Percentiles rank a stretch among this genome's conserved stretches.
phyloP scores from a whole-genome alignment of 306 rosid genomes.

The Quercus mongolica region DNA sequence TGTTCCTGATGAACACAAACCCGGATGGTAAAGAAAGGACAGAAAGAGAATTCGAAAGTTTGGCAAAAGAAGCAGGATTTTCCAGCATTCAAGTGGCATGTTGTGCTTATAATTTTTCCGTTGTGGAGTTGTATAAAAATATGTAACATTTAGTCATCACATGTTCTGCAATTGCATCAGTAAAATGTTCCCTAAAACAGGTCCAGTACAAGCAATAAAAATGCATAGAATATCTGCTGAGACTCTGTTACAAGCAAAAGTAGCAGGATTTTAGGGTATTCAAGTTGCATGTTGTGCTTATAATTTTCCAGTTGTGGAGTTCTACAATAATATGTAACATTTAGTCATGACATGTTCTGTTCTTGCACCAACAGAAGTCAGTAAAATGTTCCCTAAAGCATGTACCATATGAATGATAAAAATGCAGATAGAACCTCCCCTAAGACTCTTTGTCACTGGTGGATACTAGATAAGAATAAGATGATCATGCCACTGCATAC shows the following conservation, averaged over 20 bases:
- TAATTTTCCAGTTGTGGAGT: slow-evolving; percentile 18
- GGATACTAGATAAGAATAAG: too few species aligned
- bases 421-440: not conserved
- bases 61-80: slow-evolving; percentile 28
- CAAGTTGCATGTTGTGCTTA: slow-evolving; percentile 8
- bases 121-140: slow-evolving; percentile 13
- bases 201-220: not conserved
- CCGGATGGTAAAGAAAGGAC: slow-evolving; percentile 6
- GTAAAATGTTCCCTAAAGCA: not conserved
- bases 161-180: not conserved
- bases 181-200: not conserved
- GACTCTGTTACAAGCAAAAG: slow-evolving; percentile 6
- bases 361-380: not conserved
- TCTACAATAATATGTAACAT: not conserved
- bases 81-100: slow-evolving; percentile 9
- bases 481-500: too few species aligned
- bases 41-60: not conserved
- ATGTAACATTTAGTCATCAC: not conserved
- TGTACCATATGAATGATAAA: not conserved
- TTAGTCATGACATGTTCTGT: not conserved
- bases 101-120: slow-evolving; percentile 9
- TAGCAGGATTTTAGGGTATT: slow-evolving; percentile 19
- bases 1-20: slow-evolving; percentile 19
- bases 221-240: not conserved
- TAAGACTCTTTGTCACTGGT: too few species aligned